These are phyloP conservation scores for Cicer pinnatifidum DNA, from an alignment of 306 rosid species.

Conservation along the genomic window DNA sequence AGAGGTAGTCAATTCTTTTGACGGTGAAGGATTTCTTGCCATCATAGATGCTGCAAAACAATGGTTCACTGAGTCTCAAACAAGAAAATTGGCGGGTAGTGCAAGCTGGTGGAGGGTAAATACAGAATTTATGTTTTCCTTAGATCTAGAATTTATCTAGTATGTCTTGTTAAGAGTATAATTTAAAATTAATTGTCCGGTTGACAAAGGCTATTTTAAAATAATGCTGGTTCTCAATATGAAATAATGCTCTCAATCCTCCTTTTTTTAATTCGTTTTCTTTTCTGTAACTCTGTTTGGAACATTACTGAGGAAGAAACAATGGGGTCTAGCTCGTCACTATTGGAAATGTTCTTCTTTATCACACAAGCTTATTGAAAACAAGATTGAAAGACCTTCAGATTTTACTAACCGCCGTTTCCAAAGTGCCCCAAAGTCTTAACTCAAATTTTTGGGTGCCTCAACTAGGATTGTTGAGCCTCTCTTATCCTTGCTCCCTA, in stretches of 20 bases:
- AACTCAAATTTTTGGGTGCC: background rate
- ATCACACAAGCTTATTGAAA: conserved; percentile 1
- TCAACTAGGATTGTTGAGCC: background rate
- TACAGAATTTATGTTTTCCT: conserved; percentile 36
- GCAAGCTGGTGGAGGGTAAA: conserved; percentile 91
- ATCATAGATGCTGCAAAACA: conserved; percentile 71
- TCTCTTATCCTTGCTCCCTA: conserved; percentile 9
- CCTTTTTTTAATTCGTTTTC: background rate
- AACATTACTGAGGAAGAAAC: conserved; percentile 3
- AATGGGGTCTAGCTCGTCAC: background rate
- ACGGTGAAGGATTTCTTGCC: conserved; percentile 66
- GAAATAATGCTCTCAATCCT: conserved; percentile 6
- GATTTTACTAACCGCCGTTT: background rate
- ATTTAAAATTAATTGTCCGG: conserved; percentile 7
- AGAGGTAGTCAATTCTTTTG: conserved; percentile 69
- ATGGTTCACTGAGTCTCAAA: conserved; percentile 70
- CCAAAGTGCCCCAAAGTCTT: background rate
- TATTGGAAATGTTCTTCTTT: background rate
- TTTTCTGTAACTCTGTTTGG: conserved; percentile 11
- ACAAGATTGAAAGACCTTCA: conserved; percentile 1
- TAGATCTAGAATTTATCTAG: conserved; percentile 17
- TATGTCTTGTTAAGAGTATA: conserved; percentile 24
- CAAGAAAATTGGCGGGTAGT: conserved; percentile 66
- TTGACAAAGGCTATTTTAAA: conserved; percentile 16
- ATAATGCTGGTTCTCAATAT: background rate